A percentile compares a stretch with the other conserved stretches of the same genome.
phyloP scores from a whole-genome alignment of 2,329 filamentous ascomycete species.

The Exophiala alcalophila region DNA sequence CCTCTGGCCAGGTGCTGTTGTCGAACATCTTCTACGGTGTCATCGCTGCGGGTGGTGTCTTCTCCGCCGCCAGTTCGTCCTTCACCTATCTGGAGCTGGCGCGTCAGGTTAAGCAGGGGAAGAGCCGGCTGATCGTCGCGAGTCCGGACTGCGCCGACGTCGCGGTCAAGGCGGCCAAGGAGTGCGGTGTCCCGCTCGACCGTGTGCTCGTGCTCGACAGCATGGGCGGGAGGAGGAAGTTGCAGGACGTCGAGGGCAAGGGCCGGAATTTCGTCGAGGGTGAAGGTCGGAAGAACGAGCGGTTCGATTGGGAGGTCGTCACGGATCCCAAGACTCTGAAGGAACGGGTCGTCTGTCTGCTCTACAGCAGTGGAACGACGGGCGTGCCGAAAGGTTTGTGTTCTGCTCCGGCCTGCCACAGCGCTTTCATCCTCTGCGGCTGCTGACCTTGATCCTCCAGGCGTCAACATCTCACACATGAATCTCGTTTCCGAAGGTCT shows the following conservation, averaged over 20 bases:
- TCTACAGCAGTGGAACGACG: conserved; percentile 37
- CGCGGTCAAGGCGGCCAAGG: conserved; percentile 50
- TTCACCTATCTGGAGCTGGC: conserved; percentile 24
- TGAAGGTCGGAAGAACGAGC: conserved; percentile 27
- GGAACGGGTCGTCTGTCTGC: conserved; percentile 40
- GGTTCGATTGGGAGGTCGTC: conserved; percentile 54
- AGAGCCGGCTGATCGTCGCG: conserved; percentile 39
- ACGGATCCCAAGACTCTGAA: conserved; percentile 50
- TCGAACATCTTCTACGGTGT: conserved; percentile 56
- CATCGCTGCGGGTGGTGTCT: conserved; percentile 59
- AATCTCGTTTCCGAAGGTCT: conserved; percentile 44
- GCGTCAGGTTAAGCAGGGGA: conserved; percentile 25
- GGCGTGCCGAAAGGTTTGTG: conserved; percentile 32
- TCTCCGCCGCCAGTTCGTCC: conserved; percentile 39
- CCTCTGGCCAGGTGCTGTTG: conserved; percentile 56
- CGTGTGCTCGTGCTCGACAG: conserved; percentile 54
- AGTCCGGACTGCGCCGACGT: conserved; percentile 52
- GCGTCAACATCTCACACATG: conserved; percentile 43
- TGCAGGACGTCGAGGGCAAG: conserved; percentile 17
- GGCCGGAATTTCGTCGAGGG: conserved; percentile 19
- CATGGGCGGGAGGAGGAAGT: conserved; percentile 37
- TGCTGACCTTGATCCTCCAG: conserved; percentile 1
- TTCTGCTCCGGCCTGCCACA: not conserved
- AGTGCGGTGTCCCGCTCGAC: conserved; percentile 44
- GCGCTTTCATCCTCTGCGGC: not conserved